Conservation (phyloP, 495 filamentous ascomycete species). For the Penicillium pancosmium region DNA sequence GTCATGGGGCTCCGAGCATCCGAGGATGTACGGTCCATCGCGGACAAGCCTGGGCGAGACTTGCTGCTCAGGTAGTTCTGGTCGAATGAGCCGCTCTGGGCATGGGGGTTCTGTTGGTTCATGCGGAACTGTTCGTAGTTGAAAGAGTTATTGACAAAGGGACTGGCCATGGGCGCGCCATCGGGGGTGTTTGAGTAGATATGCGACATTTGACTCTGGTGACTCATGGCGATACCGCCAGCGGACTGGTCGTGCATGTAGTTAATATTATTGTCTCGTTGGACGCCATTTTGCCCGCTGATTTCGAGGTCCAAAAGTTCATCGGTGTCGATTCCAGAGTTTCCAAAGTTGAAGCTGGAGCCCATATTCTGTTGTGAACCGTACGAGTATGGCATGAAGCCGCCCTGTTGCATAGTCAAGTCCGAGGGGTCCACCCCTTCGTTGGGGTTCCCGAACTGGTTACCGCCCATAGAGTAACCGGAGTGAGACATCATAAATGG, state of each 20-base stretch:
- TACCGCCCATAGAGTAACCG: conserved; percentile 61
- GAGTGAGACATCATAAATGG: conserved; percentile 58
- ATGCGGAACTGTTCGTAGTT: conserved; percentile 70
- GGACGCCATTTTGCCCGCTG: conserved; percentile 46
- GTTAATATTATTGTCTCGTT: conserved; percentile 43
- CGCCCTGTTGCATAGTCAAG: conserved; percentile 66
- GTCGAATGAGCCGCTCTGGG: conserved; percentile 55
- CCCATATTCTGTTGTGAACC: conserved; percentile 55
- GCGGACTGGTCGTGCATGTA: conserved; percentile 51
- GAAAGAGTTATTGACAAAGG: conserved; percentile 74
- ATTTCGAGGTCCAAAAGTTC: conserved; percentile 57
- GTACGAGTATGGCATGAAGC: conserved; percentile 54
- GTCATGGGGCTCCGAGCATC: conserved; percentile 77
- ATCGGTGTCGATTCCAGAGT: conserved; percentile 57
- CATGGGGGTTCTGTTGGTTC: conserved; percentile 58
- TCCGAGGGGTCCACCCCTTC: conserved; percentile 84
- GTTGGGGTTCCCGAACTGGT: conserved; percentile 67
- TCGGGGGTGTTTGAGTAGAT: conserved; percentile 86
- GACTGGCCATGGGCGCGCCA: conserved; percentile 83
- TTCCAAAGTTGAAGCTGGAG: conserved; percentile 55
- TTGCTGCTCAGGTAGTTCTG: conserved; percentile 52
- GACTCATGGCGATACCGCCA: conserved; percentile 50
- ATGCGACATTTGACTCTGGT: conserved; percentile 63
- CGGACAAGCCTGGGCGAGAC: conserved; percentile 60
- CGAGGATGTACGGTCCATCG: conserved; percentile 70